phyloP scores from a whole-genome alignment of 176 grass and related monocot genomes.

The Oryza rufipogon region DNA sequence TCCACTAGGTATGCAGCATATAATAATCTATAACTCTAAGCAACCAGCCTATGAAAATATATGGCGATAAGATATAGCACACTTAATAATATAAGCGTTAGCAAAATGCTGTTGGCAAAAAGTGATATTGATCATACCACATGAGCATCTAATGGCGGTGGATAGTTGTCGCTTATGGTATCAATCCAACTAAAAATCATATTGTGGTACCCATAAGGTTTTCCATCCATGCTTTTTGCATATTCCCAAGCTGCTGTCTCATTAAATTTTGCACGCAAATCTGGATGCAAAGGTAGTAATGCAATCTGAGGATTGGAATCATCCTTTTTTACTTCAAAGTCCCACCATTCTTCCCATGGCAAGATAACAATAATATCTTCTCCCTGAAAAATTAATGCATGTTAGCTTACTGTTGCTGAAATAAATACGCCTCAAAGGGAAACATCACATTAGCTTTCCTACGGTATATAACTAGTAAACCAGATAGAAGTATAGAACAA shows the following conservation, averaged over 20 bases:
- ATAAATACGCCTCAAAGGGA: constrained; percentile 20
- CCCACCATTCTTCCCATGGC: constrained; percentile 99
- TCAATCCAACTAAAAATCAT: constrained; percentile 99
- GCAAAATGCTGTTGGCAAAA: constrained; percentile 19
- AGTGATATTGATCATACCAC: constrained; percentile 61
- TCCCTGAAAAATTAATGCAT: constrained; percentile 51
- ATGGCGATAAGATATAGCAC: not conserved
- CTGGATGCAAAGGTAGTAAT: constrained; percentile 74
- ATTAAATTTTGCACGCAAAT: constrained; percentile 86
- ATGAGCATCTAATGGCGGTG: constrained; percentile 93
- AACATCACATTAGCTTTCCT: not conserved
- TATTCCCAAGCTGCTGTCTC: constrained; percentile 93
- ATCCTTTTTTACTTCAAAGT: constrained; percentile 76
- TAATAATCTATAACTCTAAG: constrained; percentile 21
- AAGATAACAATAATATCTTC: constrained; percentile 96
- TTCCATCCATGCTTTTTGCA: constrained; percentile 81
- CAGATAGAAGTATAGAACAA: not conserved
- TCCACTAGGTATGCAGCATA: constrained; percentile 6
- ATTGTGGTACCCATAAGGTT: constrained; percentile 94
- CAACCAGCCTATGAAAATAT: constrained; percentile 9
- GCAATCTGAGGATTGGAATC: constrained; percentile 96
- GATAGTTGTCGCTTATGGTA: constrained; percentile 88
- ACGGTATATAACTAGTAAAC: constrained; percentile 9
- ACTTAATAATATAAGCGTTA: not conserved
- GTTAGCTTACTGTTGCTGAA: constrained; percentile 13